Conservation (phyloP, 2,329 filamentous ascomycete genomes). For the Colletotrichum sp. region DNA sequence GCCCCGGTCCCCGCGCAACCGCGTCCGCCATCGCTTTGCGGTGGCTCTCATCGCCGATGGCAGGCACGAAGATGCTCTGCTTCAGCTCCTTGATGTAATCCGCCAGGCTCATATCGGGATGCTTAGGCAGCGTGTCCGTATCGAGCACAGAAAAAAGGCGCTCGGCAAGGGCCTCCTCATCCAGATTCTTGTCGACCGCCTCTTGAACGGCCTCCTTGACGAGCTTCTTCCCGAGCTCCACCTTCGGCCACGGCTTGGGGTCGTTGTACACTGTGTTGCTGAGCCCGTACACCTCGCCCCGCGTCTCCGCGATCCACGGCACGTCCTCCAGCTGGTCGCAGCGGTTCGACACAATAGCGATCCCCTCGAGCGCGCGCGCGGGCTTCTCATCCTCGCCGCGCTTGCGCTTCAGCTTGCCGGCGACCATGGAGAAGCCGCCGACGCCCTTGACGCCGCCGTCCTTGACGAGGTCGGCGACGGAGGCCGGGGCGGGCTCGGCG, state of each 20-base stretch:
- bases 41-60: constrained; percentile 56
- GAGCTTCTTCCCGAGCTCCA: constrained; percentile 55
- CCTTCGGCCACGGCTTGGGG: constrained; percentile 64
- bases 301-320: constrained; percentile 59
- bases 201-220: constrained; percentile 47
- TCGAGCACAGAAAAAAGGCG: constrained; percentile 61
- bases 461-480: constrained; percentile 57
- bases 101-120: constrained; percentile 49
- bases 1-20: constrained; percentile 39
- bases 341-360: constrained; percentile 69
- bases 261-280: constrained; percentile 67
- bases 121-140: constrained; percentile 57
- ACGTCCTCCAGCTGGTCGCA: constrained; percentile 57
- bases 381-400: constrained; percentile 9
- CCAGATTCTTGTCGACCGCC: constrained; percentile 37
- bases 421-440: constrained; percentile 71
- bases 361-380: constrained; percentile 42
- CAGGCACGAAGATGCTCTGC: constrained; percentile 66
- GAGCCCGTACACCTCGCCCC: constrained; percentile 60
- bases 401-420: constrained; percentile 58
- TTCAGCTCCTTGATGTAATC: constrained; percentile 59
- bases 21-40: constrained; percentile 49
- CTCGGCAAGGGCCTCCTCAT: constrained; percentile 54
- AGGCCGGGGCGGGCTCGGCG: constrained; percentile 52
- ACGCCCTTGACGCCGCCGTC: constrained; percentile 62